These are phyloP conservation scores for Auriscalpium microsporum DNA, from an alignment of 768 basidiomycete genomes.

Conservation along the genomic window DNA sequence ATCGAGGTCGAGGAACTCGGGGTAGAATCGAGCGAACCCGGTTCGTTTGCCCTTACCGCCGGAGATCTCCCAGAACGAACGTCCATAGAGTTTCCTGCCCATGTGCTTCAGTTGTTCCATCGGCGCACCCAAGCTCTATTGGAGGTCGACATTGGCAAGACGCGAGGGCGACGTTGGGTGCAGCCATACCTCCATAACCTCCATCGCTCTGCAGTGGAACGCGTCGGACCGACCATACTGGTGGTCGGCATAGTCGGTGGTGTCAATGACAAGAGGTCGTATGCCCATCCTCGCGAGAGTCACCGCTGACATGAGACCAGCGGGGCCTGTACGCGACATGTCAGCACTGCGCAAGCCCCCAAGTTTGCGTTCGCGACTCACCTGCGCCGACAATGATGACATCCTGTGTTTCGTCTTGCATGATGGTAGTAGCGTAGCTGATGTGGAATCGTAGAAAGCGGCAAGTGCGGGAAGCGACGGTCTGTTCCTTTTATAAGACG, in stretches of 20 bases:
- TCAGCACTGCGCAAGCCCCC: background rate
- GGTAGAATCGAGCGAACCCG: slow-evolving; percentile 3
- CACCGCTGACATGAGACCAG: slow-evolving; percentile 2
- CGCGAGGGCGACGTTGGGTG: background rate
- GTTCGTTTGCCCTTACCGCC: background rate
- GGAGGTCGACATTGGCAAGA: background rate
- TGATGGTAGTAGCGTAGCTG: background rate
- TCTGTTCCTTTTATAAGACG: background rate
- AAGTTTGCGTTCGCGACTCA: background rate
- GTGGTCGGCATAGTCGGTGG: slow-evolving; percentile 3
- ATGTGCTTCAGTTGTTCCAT: slow-evolving; percentile 5
- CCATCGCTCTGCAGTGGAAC: slow-evolving; percentile 4
- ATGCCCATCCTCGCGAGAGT: slow-evolving; percentile 5
- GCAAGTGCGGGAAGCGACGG: background rate
- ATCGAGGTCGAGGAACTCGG: slow-evolving; percentile 5
- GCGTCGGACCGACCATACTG: slow-evolving; percentile 6
- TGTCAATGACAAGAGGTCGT: slow-evolving; percentile 1
- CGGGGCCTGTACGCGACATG: background rate
- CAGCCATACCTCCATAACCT: slow-evolving; percentile 3
- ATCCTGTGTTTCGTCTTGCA: background rate
- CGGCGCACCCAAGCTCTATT: slow-evolving; percentile 5
- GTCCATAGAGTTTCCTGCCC: slow-evolving; percentile 2
- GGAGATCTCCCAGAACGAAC: slow-evolving; percentile 7
- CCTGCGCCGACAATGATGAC: slow-evolving; percentile 5
- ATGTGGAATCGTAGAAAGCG: background rate